Conservation (phyloP, 2,329 filamentous ascomycete species). For the Ascochyta koolunga region DNA sequence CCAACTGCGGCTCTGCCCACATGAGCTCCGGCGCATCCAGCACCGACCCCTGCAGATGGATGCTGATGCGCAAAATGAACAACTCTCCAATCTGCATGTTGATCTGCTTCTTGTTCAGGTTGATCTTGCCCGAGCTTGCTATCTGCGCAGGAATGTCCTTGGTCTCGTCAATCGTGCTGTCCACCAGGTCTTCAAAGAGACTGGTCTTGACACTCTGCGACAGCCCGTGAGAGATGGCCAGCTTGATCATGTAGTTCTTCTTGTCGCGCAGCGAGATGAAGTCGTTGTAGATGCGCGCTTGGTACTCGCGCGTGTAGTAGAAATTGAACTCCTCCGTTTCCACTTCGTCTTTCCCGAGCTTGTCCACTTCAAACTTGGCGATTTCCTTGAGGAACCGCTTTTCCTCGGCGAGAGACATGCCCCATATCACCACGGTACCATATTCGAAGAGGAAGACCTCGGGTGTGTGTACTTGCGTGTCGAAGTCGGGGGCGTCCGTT, state of each 20-base stretch:
- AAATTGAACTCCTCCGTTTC: conserved; percentile 99
- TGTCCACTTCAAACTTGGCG: conserved; percentile 90
- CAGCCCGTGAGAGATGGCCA: conserved; percentile 93
- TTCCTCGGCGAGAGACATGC: conserved; percentile 91
- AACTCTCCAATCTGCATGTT: conserved; percentile 99
- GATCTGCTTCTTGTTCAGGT: conserved; percentile 85
- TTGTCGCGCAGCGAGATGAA: conserved; percentile 96
- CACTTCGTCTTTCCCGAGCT: conserved; percentile 83
- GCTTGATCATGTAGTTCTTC: conserved; percentile 96
- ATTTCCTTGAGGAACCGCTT: conserved; percentile 91
- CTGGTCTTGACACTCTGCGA: conserved; percentile 98
- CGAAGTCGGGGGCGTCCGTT: conserved; percentile 70
- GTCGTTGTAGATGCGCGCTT: conserved; percentile 98
- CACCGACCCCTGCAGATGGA: conserved; percentile 95
- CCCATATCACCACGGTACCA: conserved; percentile 97
- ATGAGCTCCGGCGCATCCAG: conserved; percentile 97
- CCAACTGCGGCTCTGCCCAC: conserved; percentile 96
- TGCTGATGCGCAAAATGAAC: conserved; percentile 96
- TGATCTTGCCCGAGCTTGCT: conserved; percentile 88
- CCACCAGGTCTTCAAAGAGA: conserved; percentile 92
- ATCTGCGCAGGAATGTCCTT: conserved; percentile 94
- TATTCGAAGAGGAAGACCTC: conserved; percentile 98
- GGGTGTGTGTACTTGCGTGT: conserved; percentile 86
- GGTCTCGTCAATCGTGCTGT: conserved; percentile 89
- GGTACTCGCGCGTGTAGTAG: conserved; percentile 97